Base-by-base conservation (phyloP, 768 basidiomycete species). In the Chalciporus piperatus region DNA sequence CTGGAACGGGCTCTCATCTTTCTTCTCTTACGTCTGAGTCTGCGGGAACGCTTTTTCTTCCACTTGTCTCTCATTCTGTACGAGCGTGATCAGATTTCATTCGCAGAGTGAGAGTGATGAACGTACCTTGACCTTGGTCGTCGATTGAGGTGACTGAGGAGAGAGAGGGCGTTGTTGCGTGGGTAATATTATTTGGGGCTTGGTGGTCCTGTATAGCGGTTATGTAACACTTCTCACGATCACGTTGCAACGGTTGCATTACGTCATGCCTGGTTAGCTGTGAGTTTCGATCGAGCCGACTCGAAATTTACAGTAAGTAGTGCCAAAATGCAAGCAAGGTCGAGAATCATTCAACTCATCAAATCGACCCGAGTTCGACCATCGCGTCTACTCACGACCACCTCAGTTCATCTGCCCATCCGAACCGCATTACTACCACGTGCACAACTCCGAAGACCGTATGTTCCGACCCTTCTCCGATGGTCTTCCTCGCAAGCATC, bases 1-100 rank as follows among this genome's bases (percentile, higher is more conserved):
- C 90, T 92, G 80, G 90, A 92, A 74, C 90, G 90, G 57, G 90
- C 90, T 72, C 90, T 84, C 90, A 92, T 92, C 82, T 93, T 93
- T 87, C 90, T 86, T 80, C 90, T 88, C 69, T 93, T 93, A 74
- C 90, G 87, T 70, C 91, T 81, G 77, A 93, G 91, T 70, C 91
- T 89, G 71, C 90, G 85, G 59, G 90, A 90, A 70, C 90, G 82
- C 81, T 93, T 93, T 77, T 93, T 93, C 84, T 92, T 92, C 90
- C 90, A 92, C 85, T 92, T 92, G 74, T 92, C 90, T 89, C 90
- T 90, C 90, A 92, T 92, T 59, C 82, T 87, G 48, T 13, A n/a
- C 16, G 11, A 17, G 30, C 0, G 12, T 2, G 0, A 14, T 66
- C 46, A 60, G 27, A 47, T 14, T 37, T 37, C 35, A n/a, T 3